Evolutionary conservation across 441 rosid genomes (phyloP).

Genomic region (Breynia disticha): DNA sequence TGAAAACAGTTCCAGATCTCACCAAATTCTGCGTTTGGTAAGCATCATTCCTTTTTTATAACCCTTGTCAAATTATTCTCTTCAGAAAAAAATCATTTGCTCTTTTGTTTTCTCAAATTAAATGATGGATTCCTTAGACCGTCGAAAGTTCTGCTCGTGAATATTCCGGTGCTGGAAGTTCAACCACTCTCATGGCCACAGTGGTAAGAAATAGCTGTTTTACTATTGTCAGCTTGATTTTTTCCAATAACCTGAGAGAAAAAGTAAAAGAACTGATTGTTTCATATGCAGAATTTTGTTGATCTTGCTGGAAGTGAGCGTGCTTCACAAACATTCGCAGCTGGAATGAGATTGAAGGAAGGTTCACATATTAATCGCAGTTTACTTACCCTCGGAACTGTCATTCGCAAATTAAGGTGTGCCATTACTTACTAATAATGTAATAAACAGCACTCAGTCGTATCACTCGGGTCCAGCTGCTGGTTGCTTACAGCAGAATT

Average conservation of each 20-base stretch:
- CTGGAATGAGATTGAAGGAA: constrained; percentile 67
- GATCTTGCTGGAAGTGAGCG: constrained; percentile 87
- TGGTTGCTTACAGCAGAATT: too few species aligned
- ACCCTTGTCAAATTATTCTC: neutral
- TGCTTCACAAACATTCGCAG: constrained; percentile 62
- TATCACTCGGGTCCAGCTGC: too few species aligned
- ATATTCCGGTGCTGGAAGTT: constrained; percentile 29
- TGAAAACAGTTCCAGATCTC: constrained; percentile 70
- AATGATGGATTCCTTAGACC: constrained; percentile 31
- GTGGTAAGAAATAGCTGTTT: constrained; percentile 33
- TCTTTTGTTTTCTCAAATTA: too few species aligned
- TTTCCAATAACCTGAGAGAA: neutral
- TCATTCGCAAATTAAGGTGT: constrained; percentile 66
- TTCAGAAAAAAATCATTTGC: constrained; percentile 2
- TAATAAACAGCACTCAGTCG: neutral
- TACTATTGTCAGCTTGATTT: neutral
- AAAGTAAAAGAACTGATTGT: constrained; percentile 3
- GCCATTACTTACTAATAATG: too few species aligned
- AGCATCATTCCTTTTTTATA: constrained; percentile 1
- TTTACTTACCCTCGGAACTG: constrained; percentile 67
- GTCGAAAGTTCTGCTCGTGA: constrained; percentile 55
- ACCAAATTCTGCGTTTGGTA: constrained; percentile 76
- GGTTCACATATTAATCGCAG: constrained; percentile 76
- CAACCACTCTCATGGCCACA: constrained; percentile 50
- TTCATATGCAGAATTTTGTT: constrained; percentile 42